phyloP scores from a whole-genome alignment of 306 rosid genomes.

The Prunus salicina region DNA sequence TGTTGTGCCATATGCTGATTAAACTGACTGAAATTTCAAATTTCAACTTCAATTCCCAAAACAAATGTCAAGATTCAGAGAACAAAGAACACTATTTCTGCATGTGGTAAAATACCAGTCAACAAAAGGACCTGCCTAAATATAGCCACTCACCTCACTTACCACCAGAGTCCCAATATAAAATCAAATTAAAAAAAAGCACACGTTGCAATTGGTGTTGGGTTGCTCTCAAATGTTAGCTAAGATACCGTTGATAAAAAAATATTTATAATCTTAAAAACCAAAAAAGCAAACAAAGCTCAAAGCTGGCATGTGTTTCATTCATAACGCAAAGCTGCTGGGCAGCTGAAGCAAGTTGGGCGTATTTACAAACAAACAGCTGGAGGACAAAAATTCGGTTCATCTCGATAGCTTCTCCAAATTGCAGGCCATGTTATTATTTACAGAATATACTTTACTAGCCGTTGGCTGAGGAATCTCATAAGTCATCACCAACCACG shows the following conservation, averaged over 20 bases:
- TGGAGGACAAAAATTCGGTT: constrained; percentile 10
- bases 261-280: too few species aligned
- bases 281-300: background rate
- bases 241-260: background rate
- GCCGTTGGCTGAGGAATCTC: constrained; percentile 7
- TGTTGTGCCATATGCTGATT: background rate
- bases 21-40: background rate
- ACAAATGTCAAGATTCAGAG: background rate
- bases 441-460: background rate
- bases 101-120: background rate
- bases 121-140: background rate
- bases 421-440: constrained; percentile 2
- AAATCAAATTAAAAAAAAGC: background rate
- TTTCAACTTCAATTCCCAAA: background rate
- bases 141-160: background rate
- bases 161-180: background rate
- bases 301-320: background rate
- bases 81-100: background rate
- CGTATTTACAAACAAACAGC: constrained; percentile 1
- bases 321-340: background rate
- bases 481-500: background rate
- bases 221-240: background rate
- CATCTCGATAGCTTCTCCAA: constrained; percentile 4
- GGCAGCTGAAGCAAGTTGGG: background rate
- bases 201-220: background rate